A percentile compares a stretch with the other conserved stretches of the same genome.
These are phyloP conservation scores for Xylariaceae sp. DNA, from an alignment of 2,329 filamentous ascomycete genomes.

Conservation along the genomic window DNA sequence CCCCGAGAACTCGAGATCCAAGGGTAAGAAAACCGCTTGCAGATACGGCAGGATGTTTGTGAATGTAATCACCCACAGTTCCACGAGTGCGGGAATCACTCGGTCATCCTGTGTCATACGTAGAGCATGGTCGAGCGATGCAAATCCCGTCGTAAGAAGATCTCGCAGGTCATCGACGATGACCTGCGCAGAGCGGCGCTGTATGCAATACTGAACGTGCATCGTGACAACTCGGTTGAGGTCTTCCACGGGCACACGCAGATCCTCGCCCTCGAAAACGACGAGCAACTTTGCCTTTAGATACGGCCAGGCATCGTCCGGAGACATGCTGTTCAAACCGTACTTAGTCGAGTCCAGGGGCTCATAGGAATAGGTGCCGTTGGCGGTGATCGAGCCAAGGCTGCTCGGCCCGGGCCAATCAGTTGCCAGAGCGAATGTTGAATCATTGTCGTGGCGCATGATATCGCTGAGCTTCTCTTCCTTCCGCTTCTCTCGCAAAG, in stretches of 20 bases:
- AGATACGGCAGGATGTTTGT: slow-evolving; percentile 88
- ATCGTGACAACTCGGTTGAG: slow-evolving; percentile 76
- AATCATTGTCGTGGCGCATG: slow-evolving; percentile 51
- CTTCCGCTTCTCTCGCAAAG: slow-evolving; percentile 75
- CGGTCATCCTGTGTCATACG: slow-evolving; percentile 75
- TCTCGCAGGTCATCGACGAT: slow-evolving; percentile 75
- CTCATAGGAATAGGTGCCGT: slow-evolving; percentile 45
- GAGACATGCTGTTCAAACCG: slow-evolving; percentile 64
- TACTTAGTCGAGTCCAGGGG: slow-evolving; percentile 54
- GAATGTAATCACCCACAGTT: slow-evolving; percentile 92
- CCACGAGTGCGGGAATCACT: slow-evolving; percentile 84
- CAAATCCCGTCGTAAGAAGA: slow-evolving; percentile 75
- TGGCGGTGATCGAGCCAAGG: slow-evolving; percentile 40
- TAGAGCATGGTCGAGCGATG: slow-evolving; percentile 78
- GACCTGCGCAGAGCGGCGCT: slow-evolving; percentile 64
- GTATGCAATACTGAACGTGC: slow-evolving; percentile 73
- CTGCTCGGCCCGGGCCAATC: slow-evolving; percentile 55
- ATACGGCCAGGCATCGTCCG: slow-evolving; percentile 79
- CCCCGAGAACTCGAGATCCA: slow-evolving; percentile 91
- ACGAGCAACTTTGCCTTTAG: slow-evolving; percentile 71
- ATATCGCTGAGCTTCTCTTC: slow-evolving; percentile 55
- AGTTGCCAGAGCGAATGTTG: slow-evolving; percentile 37
- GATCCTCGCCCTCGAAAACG: slow-evolving; percentile 76
- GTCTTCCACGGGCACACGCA: slow-evolving; percentile 76
- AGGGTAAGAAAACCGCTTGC: slow-evolving; percentile 87